Percentiles rank a stretch among this genome's conserved stretches.
phyloP scores from a whole-genome alignment of 768 basidiomycete species.

The Suillus luteus region DNA sequence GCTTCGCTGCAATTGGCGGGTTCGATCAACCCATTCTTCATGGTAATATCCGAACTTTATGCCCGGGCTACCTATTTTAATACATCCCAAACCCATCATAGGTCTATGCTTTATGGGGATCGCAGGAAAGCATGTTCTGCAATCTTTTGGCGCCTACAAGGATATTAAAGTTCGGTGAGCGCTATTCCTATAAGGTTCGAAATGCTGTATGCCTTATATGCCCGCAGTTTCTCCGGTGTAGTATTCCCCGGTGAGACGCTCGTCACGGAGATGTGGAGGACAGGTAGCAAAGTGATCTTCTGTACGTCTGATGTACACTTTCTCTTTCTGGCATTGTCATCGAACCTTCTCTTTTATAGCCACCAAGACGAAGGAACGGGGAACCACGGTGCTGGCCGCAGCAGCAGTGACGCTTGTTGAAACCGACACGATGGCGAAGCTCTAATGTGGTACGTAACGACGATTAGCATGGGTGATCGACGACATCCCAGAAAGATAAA shows the following conservation, averaged over 20 bases:
- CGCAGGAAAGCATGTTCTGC: slow-evolving; percentile 88
- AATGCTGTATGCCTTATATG: not conserved
- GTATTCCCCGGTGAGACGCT: slow-evolving; percentile 97
- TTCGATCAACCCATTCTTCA: slow-evolving; percentile 90
- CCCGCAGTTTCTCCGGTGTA: slow-evolving; percentile 75
- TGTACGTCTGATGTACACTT: slow-evolving; percentile 49
- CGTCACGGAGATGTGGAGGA: slow-evolving; percentile 98
- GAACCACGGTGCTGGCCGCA: slow-evolving; percentile 66
- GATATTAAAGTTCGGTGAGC: slow-evolving; percentile 94
- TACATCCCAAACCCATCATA: slow-evolving; percentile 16
- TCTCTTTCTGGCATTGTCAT: not conserved
- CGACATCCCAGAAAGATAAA: not conserved
- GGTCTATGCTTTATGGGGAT: slow-evolving; percentile 93
- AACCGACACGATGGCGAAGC: slow-evolving; percentile 55
- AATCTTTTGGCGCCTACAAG: slow-evolving; percentile 80
- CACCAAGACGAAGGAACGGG: slow-evolving; percentile 87
- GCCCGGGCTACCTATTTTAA: slow-evolving; percentile 6
- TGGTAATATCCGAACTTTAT: slow-evolving; percentile 35
- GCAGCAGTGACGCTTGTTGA: slow-evolving; percentile 78
- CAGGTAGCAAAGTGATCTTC: slow-evolving; percentile 88
- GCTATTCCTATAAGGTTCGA: not conserved
- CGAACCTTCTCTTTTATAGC: slow-evolving; percentile 43
- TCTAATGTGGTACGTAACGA: slow-evolving; percentile 38
- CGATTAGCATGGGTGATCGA: not conserved
- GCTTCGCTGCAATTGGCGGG: slow-evolving; percentile 93